These are phyloP conservation scores for Beauveria brongniartii DNA, from an alignment of 2,329 filamentous ascomycete species.

Conservation along the genomic window DNA sequence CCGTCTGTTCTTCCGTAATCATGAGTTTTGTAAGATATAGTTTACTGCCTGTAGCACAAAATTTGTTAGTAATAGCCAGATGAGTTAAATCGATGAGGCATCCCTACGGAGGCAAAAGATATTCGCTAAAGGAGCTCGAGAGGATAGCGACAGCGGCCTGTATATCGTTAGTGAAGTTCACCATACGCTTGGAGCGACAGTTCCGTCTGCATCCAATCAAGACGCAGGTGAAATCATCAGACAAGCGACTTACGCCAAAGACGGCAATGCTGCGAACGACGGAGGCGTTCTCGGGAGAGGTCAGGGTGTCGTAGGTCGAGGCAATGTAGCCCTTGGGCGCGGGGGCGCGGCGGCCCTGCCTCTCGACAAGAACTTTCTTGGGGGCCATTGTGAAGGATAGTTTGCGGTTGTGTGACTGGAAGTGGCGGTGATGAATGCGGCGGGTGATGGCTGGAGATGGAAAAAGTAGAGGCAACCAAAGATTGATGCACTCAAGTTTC, in stretches of 20 bases:
- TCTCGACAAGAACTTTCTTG: slow-evolving; percentile 48
- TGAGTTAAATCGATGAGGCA: background rate
- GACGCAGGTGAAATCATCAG: background rate
- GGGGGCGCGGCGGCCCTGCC: slow-evolving; percentile 31
- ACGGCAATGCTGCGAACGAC: slow-evolving; percentile 60
- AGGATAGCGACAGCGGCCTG: slow-evolving; percentile 60
- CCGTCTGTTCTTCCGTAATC: background rate
- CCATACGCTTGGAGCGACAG: background rate
- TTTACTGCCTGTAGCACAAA: background rate
- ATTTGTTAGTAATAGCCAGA: background rate
- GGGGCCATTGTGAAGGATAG: slow-evolving; percentile 48
- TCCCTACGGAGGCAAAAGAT: slow-evolving; percentile 56
- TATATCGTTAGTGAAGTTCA: slow-evolving; percentile 11
- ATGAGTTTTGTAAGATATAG: background rate
- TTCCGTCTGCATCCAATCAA: background rate
- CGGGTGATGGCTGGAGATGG: background rate
- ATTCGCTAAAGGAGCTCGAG: slow-evolving; percentile 58
- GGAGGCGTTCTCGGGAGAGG: slow-evolving; percentile 58
- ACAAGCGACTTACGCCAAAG: slow-evolving; percentile 51
- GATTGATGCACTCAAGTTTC: slow-evolving; percentile 4
- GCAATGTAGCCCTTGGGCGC: slow-evolving; percentile 45
- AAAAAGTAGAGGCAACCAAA: background rate
- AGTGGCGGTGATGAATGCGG: slow-evolving; percentile 8
- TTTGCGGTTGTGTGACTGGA: background rate
- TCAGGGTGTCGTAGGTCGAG: slow-evolving; percentile 53